Conservation (phyloP, 2,329 filamentous ascomycete genomes). For the Xylariales sp. region DNA sequence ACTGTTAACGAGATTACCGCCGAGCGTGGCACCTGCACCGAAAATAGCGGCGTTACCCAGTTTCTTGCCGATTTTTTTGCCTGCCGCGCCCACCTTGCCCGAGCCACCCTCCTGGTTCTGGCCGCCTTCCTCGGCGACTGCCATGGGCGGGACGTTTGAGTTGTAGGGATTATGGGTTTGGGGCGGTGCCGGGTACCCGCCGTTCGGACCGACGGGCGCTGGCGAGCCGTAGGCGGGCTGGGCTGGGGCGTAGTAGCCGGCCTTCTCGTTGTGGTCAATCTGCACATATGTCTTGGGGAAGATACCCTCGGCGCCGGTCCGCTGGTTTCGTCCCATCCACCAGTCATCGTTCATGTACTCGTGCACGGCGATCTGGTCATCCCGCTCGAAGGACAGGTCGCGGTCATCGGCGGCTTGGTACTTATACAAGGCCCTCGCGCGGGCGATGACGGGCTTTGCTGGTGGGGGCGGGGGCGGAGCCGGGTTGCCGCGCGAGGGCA, state of each 20-base stretch:
- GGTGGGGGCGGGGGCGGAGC: constrained; percentile 55
- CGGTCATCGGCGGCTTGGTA: constrained; percentile 84
- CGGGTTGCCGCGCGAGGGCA: constrained; percentile 52
- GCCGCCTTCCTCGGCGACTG: constrained; percentile 70
- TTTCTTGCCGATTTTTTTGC: constrained; percentile 98
- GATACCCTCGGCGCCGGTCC: constrained; percentile 87
- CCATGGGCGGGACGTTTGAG: constrained; percentile 77
- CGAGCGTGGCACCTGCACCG: constrained; percentile 91
- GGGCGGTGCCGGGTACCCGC: constrained; percentile 55
- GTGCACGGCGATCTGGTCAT: constrained; percentile 82
- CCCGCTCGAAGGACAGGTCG: constrained; percentile 82
- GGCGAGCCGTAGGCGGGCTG: constrained; percentile 47
- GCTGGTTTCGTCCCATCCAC: constrained; percentile 91
- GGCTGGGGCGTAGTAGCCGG: constrained; percentile 49
- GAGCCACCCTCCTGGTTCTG: constrained; percentile 49
- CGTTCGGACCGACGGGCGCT: constrained; percentile 46
- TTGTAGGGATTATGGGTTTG: constrained; percentile 72
- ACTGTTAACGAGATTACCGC: constrained; percentile 88
- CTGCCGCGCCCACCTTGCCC: constrained; percentile 77
- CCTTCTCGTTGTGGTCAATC: constrained; percentile 68
- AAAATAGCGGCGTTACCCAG: constrained; percentile 86
- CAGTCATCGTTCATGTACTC: constrained; percentile 98
- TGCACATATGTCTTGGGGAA: constrained; percentile 94
- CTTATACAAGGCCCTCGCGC: constrained; percentile 84
- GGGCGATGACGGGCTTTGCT: constrained; percentile 71